Evolutionary conservation across 2,329 filamentous ascomycete species (phyloP).

Genomic region (Aaosphaeria arxii): DNA sequence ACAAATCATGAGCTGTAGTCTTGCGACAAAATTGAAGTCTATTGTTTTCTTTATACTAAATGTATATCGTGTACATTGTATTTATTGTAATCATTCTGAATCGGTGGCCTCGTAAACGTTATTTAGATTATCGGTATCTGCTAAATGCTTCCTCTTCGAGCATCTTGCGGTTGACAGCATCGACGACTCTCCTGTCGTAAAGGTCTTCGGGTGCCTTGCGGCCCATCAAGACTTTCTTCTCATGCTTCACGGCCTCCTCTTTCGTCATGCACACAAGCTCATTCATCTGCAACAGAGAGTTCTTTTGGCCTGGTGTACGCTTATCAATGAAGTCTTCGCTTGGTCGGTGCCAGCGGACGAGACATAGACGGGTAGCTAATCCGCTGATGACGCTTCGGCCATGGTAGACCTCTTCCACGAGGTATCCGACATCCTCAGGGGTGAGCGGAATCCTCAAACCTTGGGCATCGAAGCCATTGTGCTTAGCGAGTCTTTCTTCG

Average conservation of each 20-base stretch:
- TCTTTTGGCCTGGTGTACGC: conserved; percentile 71
- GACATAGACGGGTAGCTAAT: conserved; percentile 70
- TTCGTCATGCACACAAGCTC: conserved; percentile 91
- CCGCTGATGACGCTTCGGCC: conserved; percentile 82
- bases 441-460: conserved; percentile 80
- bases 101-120: no score
- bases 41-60: no score
- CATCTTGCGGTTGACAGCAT: conserved; percentile 64
- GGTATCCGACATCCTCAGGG: conserved; percentile 76
- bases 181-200: conserved; percentile 67
- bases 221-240: conserved; percentile 72
- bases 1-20: no score
- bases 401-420: conserved; percentile 84
- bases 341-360: conserved; percentile 79
- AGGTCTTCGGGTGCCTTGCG: conserved; percentile 66
- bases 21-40: no score
- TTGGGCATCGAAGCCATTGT: conserved; percentile 54
- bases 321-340: conserved; percentile 61
- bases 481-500: conserved; percentile 71
- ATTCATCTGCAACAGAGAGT: conserved; percentile 63
- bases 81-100: no score
- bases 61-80: no score
- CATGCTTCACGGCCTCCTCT: conserved; percentile 78
- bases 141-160: conserved; percentile 62
- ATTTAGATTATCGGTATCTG: conserved; percentile 42